phyloP scores from a whole-genome alignment of 257 asterid species.

The Paulownia fortunei region DNA sequence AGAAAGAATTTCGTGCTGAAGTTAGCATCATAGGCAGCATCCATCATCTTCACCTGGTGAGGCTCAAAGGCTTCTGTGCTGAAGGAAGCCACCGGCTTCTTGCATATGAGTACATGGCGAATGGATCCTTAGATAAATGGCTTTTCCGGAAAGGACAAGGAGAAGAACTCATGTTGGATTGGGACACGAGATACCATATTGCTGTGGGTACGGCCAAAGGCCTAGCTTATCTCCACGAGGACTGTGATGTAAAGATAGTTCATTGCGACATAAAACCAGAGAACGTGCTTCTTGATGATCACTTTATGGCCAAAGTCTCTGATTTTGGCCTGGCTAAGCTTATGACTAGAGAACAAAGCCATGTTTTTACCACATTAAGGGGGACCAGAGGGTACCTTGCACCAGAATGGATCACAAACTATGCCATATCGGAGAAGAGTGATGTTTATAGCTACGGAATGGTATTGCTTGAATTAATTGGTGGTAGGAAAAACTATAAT shows the following conservation, averaged over 20 bases:
- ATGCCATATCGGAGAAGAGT: conserved; percentile 82
- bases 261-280: conserved; percentile 81
- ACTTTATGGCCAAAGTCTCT: conserved; percentile 64
- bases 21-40: conserved; percentile 87
- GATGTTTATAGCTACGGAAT: conserved; percentile 82
- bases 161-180: conserved; percentile 61
- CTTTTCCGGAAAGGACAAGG: conserved; percentile 53
- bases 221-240: conserved; percentile 74
- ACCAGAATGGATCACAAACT: conserved; percentile 88
- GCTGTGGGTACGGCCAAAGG: conserved; percentile 78
- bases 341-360: conserved; percentile 73
- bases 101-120: conserved; percentile 78
- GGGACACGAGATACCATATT: conserved; percentile 62
- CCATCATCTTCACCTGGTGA: conserved; percentile 75
- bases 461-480: conserved; percentile 76
- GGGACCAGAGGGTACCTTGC: conserved; percentile 87
- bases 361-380: conserved; percentile 68
- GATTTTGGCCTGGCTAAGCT: conserved; percentile 85
- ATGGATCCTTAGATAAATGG: conserved; percentile 81
- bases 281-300: conserved; percentile 71
- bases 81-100: conserved; percentile 79
- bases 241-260: conserved; percentile 70
- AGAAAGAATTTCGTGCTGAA: conserved; percentile 85
- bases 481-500: conserved; percentile 74
- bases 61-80: conserved; percentile 78